Evolutionary conservation across 2,329 filamentous ascomycete species (phyloP).

Genomic region (Anthostomella pinea): DNA sequence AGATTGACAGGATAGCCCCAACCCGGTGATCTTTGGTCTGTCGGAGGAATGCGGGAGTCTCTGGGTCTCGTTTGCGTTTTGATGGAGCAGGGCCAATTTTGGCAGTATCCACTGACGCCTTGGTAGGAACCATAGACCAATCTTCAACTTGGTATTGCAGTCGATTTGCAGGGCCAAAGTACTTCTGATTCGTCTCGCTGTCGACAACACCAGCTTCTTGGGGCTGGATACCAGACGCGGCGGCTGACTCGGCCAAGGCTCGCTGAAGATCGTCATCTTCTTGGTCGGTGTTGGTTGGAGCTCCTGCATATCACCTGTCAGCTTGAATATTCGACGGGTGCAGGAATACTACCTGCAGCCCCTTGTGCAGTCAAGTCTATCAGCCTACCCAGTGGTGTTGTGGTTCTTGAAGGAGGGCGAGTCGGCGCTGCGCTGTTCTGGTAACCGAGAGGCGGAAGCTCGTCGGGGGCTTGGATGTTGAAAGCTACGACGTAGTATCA

Average conservation of each 20-base stretch:
- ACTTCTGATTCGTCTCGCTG: conserved; percentile 36
- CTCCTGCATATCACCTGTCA: conserved; percentile 34
- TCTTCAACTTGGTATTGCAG: conserved; percentile 51
- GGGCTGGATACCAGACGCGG: conserved; percentile 46
- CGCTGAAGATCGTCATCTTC: conserved; percentile 56
- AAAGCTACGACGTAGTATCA: conserved; percentile 42
- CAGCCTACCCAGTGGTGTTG: conserved; percentile 53
- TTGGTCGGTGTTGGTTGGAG: conserved; percentile 37
- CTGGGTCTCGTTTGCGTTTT: conserved; percentile 40
- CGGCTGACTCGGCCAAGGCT: conserved; percentile 54
- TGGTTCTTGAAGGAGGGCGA: conserved; percentile 60
- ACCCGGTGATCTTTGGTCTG: conserved; percentile 41
- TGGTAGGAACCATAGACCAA: conserved; percentile 57
- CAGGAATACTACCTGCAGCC: conserved; percentile 38
- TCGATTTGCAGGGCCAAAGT: conserved; percentile 60
- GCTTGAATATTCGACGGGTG: conserved; percentile 10
- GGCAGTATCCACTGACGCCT: conserved; percentile 24
- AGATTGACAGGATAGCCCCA: conserved; percentile 55
- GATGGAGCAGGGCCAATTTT: conserved; percentile 41
- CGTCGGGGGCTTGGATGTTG: conserved; percentile 52
- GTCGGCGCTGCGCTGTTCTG: conserved; percentile 50
- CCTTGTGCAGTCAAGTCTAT: conserved; percentile 46
- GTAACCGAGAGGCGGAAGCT: conserved; percentile 39
- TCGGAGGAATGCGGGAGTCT: conserved; percentile 51
- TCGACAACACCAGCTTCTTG: conserved; percentile 53